Evolutionary conservation across 208 protist genomes (phyloP), one percentile per base, ranked within the genome.

Genomic region (Leptomonas pyrrhocoris): DNA sequence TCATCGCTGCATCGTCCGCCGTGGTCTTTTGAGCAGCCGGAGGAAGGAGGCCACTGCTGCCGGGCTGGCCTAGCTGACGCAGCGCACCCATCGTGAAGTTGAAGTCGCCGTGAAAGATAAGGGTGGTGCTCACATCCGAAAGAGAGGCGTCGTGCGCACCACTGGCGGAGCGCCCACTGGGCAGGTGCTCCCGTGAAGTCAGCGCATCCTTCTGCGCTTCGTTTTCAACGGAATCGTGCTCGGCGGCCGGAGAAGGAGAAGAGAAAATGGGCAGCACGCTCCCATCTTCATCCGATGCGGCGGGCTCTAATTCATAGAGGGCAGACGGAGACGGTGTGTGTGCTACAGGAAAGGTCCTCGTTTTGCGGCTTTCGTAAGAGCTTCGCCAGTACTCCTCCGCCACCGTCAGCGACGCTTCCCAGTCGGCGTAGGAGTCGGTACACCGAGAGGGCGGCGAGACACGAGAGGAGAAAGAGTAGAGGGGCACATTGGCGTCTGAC

Each of bases 21-120:
- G 7, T 21, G 15, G 16, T 38, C 2, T 34, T 13, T 2, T 38
- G 51, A 2, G 15, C 15, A 38, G 25, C 23, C 6, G 28, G 15
- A 28, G 16, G 51, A 56, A 49, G 45, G 45, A 13, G 16, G 6
- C 28, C 12, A 21, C 38, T 11, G 28, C 28, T 56, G 51, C 51
- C 28, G 28, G 28, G 28, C 51, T 19, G 51, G 28, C 38, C 51
- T n/a, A 62, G 57, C 40, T 49, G 36, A 0, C 36, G 57, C 57
- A 62, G 38, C 40, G 57, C 57, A 30, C 57, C 40, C 13, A 40
- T 25, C 12, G 57, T 50, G 38, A 62, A 62, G 40, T n/a, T 19
- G 38, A 62, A 62, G 57, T 62, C 57, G 30, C 57, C 57, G 57
- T 62, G 57, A 31, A 62, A 30, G 40, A 40, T 49, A 25, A 30